phyloP scores from a whole-genome alignment of 2,329 filamentous ascomycete species.

The Stachybotrys echinatus region DNA sequence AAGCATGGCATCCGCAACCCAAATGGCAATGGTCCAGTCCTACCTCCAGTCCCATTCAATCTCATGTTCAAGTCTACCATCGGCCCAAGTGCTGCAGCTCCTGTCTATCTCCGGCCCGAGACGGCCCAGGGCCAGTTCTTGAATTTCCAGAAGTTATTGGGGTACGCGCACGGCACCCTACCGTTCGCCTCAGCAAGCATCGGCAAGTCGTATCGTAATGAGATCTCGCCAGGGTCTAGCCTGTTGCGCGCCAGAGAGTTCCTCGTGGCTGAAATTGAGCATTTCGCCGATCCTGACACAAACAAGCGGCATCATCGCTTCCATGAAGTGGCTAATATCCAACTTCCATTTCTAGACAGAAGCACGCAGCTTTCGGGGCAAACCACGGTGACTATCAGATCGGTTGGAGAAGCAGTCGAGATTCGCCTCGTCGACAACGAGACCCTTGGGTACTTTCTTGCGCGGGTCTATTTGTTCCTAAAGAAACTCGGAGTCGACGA shows the following conservation, averaged over 20 bases:
- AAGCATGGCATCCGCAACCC: conserved; percentile 65
- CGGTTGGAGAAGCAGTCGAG: conserved; percentile 58
- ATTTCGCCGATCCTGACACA: conserved; percentile 62
- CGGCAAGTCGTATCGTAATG: conserved; percentile 67
- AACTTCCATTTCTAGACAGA: conserved; percentile 56
- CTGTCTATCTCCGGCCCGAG: conserved; percentile 58
- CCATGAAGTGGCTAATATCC: conserved; percentile 52
- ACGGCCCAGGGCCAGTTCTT: conserved; percentile 67
- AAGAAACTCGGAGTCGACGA: conserved; percentile 56
- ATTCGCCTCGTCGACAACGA: conserved; percentile 61
- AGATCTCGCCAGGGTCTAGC: conserved; percentile 61
- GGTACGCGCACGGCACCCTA: conserved; percentile 63
- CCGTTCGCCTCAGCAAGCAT: conserved; percentile 67
- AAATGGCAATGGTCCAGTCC: conserved; percentile 51
- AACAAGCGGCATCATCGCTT: conserved; percentile 60
- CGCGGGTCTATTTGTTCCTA: conserved; percentile 59
- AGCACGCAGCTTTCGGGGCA: conserved; percentile 57
- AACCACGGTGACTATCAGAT: conserved; percentile 48
- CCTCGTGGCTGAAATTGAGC: conserved; percentile 65
- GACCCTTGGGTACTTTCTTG: conserved; percentile 65
- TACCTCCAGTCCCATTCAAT: conserved; percentile 62
- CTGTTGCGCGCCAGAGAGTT: conserved; percentile 64
- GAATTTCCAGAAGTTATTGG: conserved; percentile 62
- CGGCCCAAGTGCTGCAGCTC: conserved; percentile 58
- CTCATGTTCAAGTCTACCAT: conserved; percentile 68